A percentile compares a stretch with the other conserved stretches of the same genome.
Conservation (phyloP, 2,329 filamentous ascomycete species). For the Nothophaeocryptopus gaeumannii region DNA sequence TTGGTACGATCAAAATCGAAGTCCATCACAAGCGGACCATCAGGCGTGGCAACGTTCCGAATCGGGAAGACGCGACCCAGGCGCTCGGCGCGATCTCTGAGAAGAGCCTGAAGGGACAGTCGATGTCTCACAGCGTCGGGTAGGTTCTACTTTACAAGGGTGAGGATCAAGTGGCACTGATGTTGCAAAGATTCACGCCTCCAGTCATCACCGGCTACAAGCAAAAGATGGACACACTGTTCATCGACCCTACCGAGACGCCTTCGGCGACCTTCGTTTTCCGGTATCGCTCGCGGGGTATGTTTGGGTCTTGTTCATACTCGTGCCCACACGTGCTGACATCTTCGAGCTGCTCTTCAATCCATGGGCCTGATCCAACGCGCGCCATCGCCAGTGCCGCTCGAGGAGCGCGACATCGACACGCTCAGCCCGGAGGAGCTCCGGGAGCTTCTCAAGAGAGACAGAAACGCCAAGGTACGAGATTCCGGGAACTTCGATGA, state of each 20-base stretch:
- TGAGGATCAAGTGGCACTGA: neutral
- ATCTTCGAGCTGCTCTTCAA: conserved; percentile 27
- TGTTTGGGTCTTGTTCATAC: no score
- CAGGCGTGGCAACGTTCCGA: no score
- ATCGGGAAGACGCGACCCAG: no score
- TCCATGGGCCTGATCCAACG: conserved; percentile 29
- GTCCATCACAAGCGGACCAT: no score
- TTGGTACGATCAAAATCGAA: no score
- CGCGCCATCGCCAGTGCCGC: conserved; percentile 24
- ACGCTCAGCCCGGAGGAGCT: conserved; percentile 25
- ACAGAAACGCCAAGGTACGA: neutral
- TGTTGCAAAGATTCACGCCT: neutral
- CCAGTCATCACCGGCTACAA: neutral
- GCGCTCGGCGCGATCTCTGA: conserved; percentile 10
- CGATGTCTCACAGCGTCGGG: conserved; percentile 17
- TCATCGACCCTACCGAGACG: no score
- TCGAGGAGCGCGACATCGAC: conserved; percentile 29
- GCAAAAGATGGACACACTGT: neutral
- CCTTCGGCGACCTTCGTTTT: conserved; percentile 4
- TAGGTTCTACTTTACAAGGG: neutral
- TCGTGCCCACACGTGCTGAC: conserved; percentile 1
- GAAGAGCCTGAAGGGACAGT: conserved; percentile 19
- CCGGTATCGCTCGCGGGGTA: conserved; percentile 8
- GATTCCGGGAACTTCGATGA: no score
- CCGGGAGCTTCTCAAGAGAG: conserved; percentile 17